A percentile compares a stretch with the other conserved stretches of the same genome.
Conservation (phyloP, 306 rosid species). For the Crotalaria pallida region DNA sequence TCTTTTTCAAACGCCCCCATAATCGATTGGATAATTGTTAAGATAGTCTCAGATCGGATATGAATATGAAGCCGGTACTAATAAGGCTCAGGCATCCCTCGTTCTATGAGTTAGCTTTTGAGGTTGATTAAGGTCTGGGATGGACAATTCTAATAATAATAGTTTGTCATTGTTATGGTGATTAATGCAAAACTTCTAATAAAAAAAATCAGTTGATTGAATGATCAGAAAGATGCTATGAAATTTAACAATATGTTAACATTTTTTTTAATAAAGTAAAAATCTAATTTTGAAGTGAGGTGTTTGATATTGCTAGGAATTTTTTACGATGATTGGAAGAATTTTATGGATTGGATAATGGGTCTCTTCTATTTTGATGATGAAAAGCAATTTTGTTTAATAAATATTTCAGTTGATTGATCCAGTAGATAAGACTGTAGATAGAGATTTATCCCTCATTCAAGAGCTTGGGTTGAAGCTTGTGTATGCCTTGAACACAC, state of each 20-base stretch:
- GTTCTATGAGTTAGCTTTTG: too few relatives aligned
- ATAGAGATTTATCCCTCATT: constrained; percentile 76
- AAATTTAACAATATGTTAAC: not conserved
- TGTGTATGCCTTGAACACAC: constrained; percentile 84
- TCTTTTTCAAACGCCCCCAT: too few relatives aligned
- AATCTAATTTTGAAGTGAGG: not conserved
- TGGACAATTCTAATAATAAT: too few relatives aligned
- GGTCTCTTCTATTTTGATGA: not conserved
- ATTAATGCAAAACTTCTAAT: not conserved
- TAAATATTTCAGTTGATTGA: constrained; percentile 73
- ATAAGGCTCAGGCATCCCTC: too few relatives aligned
- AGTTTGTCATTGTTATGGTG: not conserved
- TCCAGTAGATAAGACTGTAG: constrained; percentile 88
- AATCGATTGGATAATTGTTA: constrained; percentile 11
- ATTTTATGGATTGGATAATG: constrained; percentile 10
- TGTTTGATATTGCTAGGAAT: not conserved
- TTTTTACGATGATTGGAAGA: not conserved
- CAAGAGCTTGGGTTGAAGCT: constrained; percentile 68
- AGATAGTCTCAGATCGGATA: too few relatives aligned
- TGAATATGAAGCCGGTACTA: too few relatives aligned
- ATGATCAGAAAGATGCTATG: not conserved
- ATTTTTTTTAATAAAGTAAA: not conserved
- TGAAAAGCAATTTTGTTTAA: not conserved
- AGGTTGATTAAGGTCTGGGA: too few relatives aligned
- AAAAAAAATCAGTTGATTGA: not conserved